Evolutionary conservation across 148 eudicot genomes (phyloP).

Genomic region (Camellia sinensis): DNA sequence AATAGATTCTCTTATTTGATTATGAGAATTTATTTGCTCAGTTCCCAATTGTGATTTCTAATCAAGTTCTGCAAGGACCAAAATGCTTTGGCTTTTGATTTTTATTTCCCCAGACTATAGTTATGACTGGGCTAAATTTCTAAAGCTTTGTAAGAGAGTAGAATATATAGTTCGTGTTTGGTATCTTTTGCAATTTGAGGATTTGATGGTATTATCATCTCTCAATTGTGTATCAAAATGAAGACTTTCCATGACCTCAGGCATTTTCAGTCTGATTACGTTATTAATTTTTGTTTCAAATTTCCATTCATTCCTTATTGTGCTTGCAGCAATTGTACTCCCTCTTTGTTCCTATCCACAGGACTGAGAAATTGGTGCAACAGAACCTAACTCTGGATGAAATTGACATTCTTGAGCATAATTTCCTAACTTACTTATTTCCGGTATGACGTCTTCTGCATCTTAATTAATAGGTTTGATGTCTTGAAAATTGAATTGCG

Average conservation of each 20-base stretch:
- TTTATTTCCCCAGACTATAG: slow-evolving; percentile 53
- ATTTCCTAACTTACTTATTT: no score
- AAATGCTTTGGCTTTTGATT: background rate
- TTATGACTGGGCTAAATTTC: slow-evolving; percentile 61
- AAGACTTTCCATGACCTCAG: background rate
- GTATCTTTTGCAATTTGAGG: slow-evolving; percentile 86
- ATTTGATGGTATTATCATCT: slow-evolving; percentile 62
- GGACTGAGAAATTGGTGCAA: no score
- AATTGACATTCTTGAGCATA: no score
- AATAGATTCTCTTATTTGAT: background rate
- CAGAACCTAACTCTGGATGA: no score
- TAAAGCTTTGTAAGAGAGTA: slow-evolving; percentile 80
- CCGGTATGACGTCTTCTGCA: no score
- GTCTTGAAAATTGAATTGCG: no score
- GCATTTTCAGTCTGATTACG: background rate
- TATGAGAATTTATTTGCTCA: background rate
- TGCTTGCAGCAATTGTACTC: no score
- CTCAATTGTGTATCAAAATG: background rate
- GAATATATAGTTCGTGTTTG: slow-evolving; percentile 87
- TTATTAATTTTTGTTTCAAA: background rate
- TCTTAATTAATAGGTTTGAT: no score
- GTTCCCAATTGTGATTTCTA: background rate
- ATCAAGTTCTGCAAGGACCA: background rate
- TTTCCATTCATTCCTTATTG: no score
- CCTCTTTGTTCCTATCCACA: no score